A percentile compares a stretch with the other conserved stretches of the same genome.
Conservation (phyloP, 345 rosid species). For the Eucalyptus viminalis region DNA sequence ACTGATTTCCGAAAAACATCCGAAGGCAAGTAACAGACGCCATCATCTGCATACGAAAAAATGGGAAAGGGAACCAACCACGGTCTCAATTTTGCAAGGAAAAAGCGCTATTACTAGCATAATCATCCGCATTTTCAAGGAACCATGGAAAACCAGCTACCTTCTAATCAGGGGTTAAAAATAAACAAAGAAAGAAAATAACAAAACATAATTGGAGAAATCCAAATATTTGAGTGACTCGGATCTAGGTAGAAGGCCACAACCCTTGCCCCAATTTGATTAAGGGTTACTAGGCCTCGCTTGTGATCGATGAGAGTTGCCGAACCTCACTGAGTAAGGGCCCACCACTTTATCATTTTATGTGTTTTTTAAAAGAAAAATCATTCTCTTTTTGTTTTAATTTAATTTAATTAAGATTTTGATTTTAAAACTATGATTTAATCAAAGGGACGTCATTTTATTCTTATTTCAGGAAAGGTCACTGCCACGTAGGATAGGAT, state of each 20-base stretch:
- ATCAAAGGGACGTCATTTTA: too few relatives aligned
- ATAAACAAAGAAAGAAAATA: background rate
- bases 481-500: background rate
- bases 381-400: too few relatives aligned
- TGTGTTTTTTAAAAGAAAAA: too few relatives aligned
- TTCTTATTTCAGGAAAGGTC: background rate
- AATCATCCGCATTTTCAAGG: background rate
- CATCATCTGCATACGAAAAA: too few relatives aligned
- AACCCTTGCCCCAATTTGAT: background rate
- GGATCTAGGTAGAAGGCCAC: background rate
- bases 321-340: accelerated
- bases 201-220: background rate
- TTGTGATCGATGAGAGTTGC: background rate
- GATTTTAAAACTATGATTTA: too few relatives aligned
- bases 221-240: background rate
- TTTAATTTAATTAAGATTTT: too few relatives aligned
- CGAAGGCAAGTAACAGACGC: background rate
- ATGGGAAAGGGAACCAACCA: background rate
- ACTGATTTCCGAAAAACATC: background rate
- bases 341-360: background rate
- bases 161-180: background rate
- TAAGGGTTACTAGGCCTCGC: too few relatives aligned
- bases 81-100: background rate
- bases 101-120: background rate
- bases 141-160: background rate